phyloP scores from a whole-genome alignment of 768 basidiomycete species.

The Tulasnella sp. region DNA sequence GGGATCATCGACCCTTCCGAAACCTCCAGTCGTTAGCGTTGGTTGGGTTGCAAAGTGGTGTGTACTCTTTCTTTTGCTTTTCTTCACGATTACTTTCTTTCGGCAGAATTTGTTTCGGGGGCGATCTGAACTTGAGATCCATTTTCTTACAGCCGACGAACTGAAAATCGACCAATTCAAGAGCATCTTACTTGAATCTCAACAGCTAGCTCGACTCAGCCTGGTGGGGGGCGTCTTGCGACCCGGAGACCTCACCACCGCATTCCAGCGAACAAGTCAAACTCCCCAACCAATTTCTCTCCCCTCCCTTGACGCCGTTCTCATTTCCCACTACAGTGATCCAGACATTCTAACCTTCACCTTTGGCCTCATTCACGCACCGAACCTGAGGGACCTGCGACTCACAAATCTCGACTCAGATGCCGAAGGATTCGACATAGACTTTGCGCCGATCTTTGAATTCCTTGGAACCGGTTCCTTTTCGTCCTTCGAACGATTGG shows the following conservation, averaged over 20 bases:
- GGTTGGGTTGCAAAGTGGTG: neutral
- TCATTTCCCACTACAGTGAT: too few species aligned
- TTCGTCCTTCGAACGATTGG: too few species aligned
- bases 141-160: neutral
- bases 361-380: too few species aligned
- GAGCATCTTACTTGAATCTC: neutral
- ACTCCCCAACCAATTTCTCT: too few species aligned
- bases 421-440: too few species aligned
- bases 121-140: neutral
- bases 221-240: neutral
- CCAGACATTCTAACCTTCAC: too few species aligned
- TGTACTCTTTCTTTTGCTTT: neutral
- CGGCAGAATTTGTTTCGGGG: neutral
- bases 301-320: too few species aligned
- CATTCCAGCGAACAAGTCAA: too few species aligned
- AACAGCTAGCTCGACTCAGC: neutral
- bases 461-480: too few species aligned
- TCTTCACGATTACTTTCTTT: neutral
- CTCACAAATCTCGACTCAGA: too few species aligned
- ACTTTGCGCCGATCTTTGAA: too few species aligned
- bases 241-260: neutral
- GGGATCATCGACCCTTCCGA: neutral
- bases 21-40: neutral
- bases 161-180: neutral
- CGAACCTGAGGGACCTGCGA: too few species aligned